phyloP scores from a whole-genome alignment of 495 filamentous ascomycete genomes.

The Emericellopsis terricola region DNA sequence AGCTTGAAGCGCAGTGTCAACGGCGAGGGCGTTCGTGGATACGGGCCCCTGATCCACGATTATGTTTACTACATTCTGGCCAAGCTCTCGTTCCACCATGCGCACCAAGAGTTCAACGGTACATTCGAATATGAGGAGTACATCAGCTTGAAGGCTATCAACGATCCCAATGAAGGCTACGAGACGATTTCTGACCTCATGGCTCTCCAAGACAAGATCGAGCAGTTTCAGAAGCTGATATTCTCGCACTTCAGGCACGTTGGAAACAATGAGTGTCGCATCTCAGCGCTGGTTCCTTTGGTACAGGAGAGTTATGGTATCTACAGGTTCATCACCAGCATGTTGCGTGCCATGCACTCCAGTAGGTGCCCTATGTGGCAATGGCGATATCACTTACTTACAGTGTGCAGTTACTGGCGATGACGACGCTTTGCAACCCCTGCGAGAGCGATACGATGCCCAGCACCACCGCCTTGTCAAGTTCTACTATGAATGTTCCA shows the following conservation, averaged over 20 bases:
- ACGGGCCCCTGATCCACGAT: conserved; percentile 80
- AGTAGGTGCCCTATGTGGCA: conserved; percentile 30
- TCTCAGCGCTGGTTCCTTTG: conserved; percentile 79
- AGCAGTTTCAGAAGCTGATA: conserved; percentile 92
- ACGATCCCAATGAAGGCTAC: conserved; percentile 98
- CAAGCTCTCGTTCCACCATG: conserved; percentile 83
- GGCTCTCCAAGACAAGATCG: conserved; percentile 93
- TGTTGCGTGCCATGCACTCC: conserved; percentile 92
- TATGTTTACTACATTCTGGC: conserved; percentile 89
- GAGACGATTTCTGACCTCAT: conserved; percentile 95
- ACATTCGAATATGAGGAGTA: conserved; percentile 99
- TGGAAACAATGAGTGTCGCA: conserved; percentile 89
- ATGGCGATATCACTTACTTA: not conserved
- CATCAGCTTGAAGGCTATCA: conserved; percentile 91
- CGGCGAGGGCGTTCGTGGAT: conserved; percentile 80
- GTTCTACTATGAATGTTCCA: conserved; percentile 98
- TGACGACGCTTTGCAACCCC: conserved; percentile 81
- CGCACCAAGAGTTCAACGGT: conserved; percentile 97
- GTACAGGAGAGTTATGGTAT: conserved; percentile 98
- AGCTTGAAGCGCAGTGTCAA: conserved; percentile 70
- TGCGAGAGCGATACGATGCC: conserved; percentile 75
- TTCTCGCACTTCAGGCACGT: conserved; percentile 88
- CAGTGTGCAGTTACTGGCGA: conserved; percentile 58
- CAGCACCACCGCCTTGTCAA: conserved; percentile 91
- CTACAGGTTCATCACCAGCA: conserved; percentile 90